Evolutionary conservation across 345 rosid genomes (phyloP), one percentile per base, ranked within the genome.

Genomic region (Linum tenue): DNA sequence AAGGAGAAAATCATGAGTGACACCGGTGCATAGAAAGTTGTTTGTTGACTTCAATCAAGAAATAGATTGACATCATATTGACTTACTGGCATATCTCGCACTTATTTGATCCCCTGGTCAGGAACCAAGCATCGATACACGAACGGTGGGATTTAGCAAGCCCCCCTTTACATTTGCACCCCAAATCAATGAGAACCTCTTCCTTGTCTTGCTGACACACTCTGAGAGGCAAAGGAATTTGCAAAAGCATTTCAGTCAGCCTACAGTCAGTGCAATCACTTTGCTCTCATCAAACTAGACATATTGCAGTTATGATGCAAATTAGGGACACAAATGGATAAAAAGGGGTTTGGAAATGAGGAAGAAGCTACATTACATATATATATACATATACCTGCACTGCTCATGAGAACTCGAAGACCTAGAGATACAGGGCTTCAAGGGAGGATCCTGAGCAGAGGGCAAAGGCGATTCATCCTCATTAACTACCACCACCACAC

Each of bases 61-160:
- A 64, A 44, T 41, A 37, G 60, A 60, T n/a, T 53, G 63, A 4
- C 59, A 16, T 3, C 4, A 35, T 56, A 69, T 69, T 35, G 50
- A 78, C 85, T 84, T 80, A 86, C 92, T 83, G 89, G 88, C 98
- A 92, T 67, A 92, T 92, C 78, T 92, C 91, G 37, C 98, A 92
- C 71, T 72, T 83, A 77, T 89, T 92, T 62, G 96, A 85, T 64
- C 96, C 96, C 77, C 75, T 92, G 39, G 91, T 80, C 48, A 72
- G 84, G 70, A 92, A 92, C 96, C 98, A 92, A 67, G 89, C 79
- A 69, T 85, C 89, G 60, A 92, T 87, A 74, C 98, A 89, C 16
- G 96, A 81, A 56, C 78, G 81, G 68, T 92, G 98, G 3, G 92
- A 73, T 81, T 83, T 83, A 1, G 86, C 80, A 76, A 92, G 90